A percentile compares a stretch with the other conserved stretches of the same genome.
Conservation (phyloP, 176 grass and related monocot species). For the Neostapfia colusana region DNA sequence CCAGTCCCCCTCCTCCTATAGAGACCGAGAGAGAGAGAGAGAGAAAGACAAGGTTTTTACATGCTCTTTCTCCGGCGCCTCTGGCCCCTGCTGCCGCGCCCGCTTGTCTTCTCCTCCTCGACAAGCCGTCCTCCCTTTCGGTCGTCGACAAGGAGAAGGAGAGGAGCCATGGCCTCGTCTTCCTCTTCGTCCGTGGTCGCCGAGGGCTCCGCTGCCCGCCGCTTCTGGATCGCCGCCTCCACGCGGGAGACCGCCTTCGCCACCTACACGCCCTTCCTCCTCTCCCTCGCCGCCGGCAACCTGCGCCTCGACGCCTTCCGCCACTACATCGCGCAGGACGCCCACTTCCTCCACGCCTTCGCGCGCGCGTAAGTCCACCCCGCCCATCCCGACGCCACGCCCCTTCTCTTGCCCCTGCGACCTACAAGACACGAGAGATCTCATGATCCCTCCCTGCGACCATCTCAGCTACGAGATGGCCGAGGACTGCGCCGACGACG, state of each 20-base stretch:
- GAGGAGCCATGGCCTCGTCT: slow-evolving; percentile 29
- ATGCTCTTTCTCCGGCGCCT: slow-evolving; percentile 42
- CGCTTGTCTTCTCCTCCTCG: background rate
- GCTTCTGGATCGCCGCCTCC: slow-evolving; percentile 76
- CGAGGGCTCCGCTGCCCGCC: slow-evolving; percentile 69
- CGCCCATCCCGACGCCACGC: background rate
- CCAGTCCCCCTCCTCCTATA: background rate
- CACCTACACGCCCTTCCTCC: slow-evolving; percentile 70
- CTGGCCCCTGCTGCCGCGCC: slow-evolving; percentile 39
- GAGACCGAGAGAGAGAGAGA: background rate
- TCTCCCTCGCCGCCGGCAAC: slow-evolving; percentile 71
- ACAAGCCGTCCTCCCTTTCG: background rate
- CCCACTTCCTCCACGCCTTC: slow-evolving; percentile 82
- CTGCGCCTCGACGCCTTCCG: slow-evolving; percentile 68
- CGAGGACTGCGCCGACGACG: slow-evolving; percentile 87
- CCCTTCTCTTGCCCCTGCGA: background rate
- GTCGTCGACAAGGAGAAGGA: background rate
- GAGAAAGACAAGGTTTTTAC: background rate
- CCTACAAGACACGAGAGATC: slow-evolving; percentile 33
- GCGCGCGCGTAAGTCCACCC: slow-evolving; percentile 71
- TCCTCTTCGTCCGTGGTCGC: slow-evolving; percentile 44
- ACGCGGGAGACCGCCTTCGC: slow-evolving; percentile 76
- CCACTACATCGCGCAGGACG: slow-evolving; percentile 79
- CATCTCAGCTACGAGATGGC: slow-evolving; percentile 79
- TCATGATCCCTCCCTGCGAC: background rate